These are phyloP conservation scores for Echinosophora koreensis DNA, from an alignment of 306 rosid genomes.

Conservation along the genomic window DNA sequence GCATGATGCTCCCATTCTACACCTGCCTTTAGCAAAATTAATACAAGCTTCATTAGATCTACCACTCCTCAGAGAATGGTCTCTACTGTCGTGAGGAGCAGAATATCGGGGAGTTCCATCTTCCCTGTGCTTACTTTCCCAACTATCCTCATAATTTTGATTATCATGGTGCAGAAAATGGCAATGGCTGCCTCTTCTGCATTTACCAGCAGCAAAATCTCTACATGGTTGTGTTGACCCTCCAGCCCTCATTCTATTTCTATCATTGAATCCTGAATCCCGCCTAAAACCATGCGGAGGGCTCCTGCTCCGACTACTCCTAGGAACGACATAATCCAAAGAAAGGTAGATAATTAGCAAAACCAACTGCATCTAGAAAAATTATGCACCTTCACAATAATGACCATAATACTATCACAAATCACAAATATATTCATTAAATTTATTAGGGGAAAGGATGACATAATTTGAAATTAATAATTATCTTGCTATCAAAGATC, in stretches of 20 bases:
- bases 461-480: constrained; percentile 29
- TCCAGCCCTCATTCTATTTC: constrained; percentile 74
- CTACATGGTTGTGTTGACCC: constrained; percentile 69
- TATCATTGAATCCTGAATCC: constrained; percentile 74
- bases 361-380: constrained; percentile 43
- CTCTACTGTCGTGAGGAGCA: constrained; percentile 60
- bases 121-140: constrained; percentile 80
- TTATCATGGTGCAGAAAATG: constrained; percentile 76
- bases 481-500: neutral
- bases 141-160: constrained; percentile 71
- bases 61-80: constrained; percentile 68
- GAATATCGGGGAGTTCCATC: constrained; percentile 72
- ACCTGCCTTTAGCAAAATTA: constrained; percentile 81
- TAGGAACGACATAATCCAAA: constrained; percentile 43
- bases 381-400: constrained; percentile 19
- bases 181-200: constrained; percentile 87
- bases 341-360: constrained; percentile 46
- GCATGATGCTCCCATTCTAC: constrained; percentile 87
- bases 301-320: constrained; percentile 59
- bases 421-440: constrained; percentile 29
- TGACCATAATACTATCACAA: constrained; percentile 2
- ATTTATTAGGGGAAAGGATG: constrained; percentile 8
- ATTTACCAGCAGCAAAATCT: constrained; percentile 85
- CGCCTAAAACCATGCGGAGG: constrained; percentile 66
- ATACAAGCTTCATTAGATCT: constrained; percentile 64